Base-by-base conservation (phyloP, 129 eudicot genomes). In the Saposhnikovia divaricata region DNA sequence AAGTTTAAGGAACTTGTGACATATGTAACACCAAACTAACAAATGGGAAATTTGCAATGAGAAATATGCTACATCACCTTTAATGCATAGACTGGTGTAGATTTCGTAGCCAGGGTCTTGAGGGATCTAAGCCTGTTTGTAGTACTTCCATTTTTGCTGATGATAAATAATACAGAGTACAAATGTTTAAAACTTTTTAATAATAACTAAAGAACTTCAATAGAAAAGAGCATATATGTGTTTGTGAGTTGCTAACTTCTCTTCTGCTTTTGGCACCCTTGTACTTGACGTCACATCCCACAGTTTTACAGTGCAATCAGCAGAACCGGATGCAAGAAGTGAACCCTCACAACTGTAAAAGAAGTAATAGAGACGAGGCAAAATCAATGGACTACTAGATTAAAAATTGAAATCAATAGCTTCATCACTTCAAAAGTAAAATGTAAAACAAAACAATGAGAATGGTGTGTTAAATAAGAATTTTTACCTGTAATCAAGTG, bases 301-400 rank as follows among this genome's bases (percentile, higher is more conserved):
- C 65, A 96, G 79, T 82, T 92, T 96, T 44, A 96, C 99, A 19
- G 99, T 96, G 82, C 97, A 90, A 84, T 96, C 99, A 84, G 98
- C 99, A 23, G 99, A 96, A 75, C 99, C 99, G 77, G 99, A 96
- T 78, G 99, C 99, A 83, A 96, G 96, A 81, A 96, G 99, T 10
- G 97, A 96, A 37, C 99, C 99, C 87, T 96, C 99, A 80, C 98
- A 89, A 81, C 99, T 94, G 91, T 65, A 85, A 87, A 40, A 34
- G 21, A 68, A 31, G 73, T 4, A 65, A 68, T 3, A 68, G 13
- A 42, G 44, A 7, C 6, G 28, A 66, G 66, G 73, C 16, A 6
- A 28, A 19, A 7, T 48, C 14, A 61, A 13, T 46, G 75, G 12
- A 74, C 37, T 73, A 5, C 3, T 11, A 27, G 37, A 23, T 46